A percentile compares a stretch with the other conserved stretches of the same genome.
These are phyloP conservation scores for Blumeria graminis DNA, from an alignment of 2,329 filamentous ascomycete species.

Conservation along the genomic window DNA sequence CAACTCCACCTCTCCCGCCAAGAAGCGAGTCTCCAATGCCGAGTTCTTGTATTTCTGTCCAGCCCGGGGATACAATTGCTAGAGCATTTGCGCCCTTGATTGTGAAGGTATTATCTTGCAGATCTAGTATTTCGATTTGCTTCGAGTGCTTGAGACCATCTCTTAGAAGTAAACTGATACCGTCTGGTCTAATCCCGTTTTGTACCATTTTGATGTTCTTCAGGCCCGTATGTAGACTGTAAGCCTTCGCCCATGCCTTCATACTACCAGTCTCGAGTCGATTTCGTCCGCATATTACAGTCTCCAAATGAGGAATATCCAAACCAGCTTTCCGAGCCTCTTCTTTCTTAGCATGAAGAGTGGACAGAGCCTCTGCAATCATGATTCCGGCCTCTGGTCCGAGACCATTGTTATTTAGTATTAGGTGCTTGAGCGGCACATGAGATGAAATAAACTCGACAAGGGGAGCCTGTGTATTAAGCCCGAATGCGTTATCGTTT, in stretches of 20 bases:
- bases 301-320: slow-evolving; percentile 65
- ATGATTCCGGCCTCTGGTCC: slow-evolving; percentile 76
- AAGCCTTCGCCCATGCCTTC: slow-evolving; percentile 79
- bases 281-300: slow-evolving; percentile 92
- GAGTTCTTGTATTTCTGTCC: slow-evolving; percentile 57
- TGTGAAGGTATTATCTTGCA: slow-evolving; percentile 97
- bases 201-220: slow-evolving; percentile 91
- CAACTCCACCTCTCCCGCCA: slow-evolving; percentile 48
- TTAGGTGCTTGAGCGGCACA: slow-evolving; percentile 74
- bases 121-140: slow-evolving; percentile 52
- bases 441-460: slow-evolving; percentile 79
- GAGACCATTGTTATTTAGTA: slow-evolving; percentile 95
- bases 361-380: slow-evolving; percentile 66
- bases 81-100: slow-evolving; percentile 54
- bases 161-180: slow-evolving; percentile 58
- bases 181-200: slow-evolving; percentile 88
- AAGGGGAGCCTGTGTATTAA: slow-evolving; percentile 81
- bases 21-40: slow-evolving; percentile 77
- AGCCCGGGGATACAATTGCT: slow-evolving; percentile 46
- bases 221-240: slow-evolving; percentile 58
- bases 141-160: slow-evolving; percentile 51
- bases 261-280: slow-evolving; percentile 89
- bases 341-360: slow-evolving; percentile 65
- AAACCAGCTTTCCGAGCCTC: slow-evolving; percentile 47
- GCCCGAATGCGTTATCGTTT: slow-evolving; percentile 92